Conservation (phyloP, 2,329 filamentous ascomycete genomes). For the Chalaropsis thielavioides region DNA sequence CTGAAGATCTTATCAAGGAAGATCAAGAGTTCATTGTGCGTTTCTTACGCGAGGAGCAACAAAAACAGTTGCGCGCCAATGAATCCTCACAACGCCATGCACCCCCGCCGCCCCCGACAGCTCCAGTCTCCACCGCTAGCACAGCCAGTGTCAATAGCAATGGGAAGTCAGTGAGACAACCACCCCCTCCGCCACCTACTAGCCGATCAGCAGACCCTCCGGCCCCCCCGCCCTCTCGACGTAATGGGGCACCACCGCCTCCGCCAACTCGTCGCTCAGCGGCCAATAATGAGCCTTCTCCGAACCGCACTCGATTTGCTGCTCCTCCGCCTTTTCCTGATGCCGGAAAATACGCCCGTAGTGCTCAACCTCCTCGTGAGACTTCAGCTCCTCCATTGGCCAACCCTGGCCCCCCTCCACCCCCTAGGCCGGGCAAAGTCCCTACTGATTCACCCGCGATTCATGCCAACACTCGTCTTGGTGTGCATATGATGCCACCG, state of each 20-base stretch:
- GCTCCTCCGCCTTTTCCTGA: slow-evolving; percentile 81
- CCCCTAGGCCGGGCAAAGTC: slow-evolving; percentile 14
- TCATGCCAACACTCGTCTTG: slow-evolving; percentile 11
- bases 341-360: slow-evolving; percentile 71
- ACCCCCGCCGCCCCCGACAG: slow-evolving; percentile 17
- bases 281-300: slow-evolving; percentile 35
- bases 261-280: slow-evolving; percentile 44
- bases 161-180: slow-evolving; percentile 21
- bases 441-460: slow-evolving; percentile 18
- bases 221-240: slow-evolving; percentile 22
- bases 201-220: slow-evolving; percentile 22
- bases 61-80: slow-evolving; percentile 24
- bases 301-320: slow-evolving; percentile 54
- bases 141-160: slow-evolving; percentile 15
- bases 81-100: slow-evolving; percentile 17
- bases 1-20: slow-evolving; percentile 51
- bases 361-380: slow-evolving; percentile 18
- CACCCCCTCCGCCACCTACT: slow-evolving; percentile 24
- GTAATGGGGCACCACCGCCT: slow-evolving; percentile 38
- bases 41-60: slow-evolving; percentile 45
- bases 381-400: slow-evolving; percentile 9
- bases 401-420: slow-evolving; percentile 15
- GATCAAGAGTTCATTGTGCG: slow-evolving; percentile 56
- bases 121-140: slow-evolving; percentile 19
- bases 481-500: slow-evolving; percentile 13